phyloP scores from a whole-genome alignment of 176 grass and related monocot species.

The Olyra latifolia region DNA sequence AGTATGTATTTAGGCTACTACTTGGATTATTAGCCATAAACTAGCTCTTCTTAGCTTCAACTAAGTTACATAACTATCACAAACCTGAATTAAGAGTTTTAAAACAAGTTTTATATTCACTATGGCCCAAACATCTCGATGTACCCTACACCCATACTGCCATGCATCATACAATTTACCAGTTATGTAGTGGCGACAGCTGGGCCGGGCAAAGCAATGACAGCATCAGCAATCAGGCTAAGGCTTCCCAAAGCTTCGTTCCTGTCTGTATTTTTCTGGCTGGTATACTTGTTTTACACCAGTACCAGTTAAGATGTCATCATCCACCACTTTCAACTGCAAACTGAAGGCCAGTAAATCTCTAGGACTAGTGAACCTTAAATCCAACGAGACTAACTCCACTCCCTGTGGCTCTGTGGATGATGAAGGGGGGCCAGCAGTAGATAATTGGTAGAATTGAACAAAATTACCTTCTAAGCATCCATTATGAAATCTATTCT shows the following conservation, averaged over 20 bases:
- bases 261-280: background rate
- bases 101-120: background rate
- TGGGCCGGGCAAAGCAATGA: too few relatives aligned
- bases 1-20: conserved; percentile 3
- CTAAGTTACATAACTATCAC: background rate
- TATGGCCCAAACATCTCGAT: background rate
- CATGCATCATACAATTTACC: background rate
- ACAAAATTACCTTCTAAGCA: background rate
- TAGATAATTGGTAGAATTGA: background rate
- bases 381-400: background rate
- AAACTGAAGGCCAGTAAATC: background rate
- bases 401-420: background rate
- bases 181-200: background rate
- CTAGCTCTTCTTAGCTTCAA: background rate
- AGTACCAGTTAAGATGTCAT: background rate
- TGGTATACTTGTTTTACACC: background rate
- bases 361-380: background rate
- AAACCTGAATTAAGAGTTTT: background rate
- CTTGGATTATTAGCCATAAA: conserved; percentile 4
- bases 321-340: background rate
- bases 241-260: background rate
- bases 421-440: background rate
- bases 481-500: background rate
- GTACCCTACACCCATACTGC: background rate
- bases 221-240: too few relatives aligned